Conservation (phyloP, 2,329 filamentous ascomycete genomes). For the Aspergillus amoenus region DNA sequence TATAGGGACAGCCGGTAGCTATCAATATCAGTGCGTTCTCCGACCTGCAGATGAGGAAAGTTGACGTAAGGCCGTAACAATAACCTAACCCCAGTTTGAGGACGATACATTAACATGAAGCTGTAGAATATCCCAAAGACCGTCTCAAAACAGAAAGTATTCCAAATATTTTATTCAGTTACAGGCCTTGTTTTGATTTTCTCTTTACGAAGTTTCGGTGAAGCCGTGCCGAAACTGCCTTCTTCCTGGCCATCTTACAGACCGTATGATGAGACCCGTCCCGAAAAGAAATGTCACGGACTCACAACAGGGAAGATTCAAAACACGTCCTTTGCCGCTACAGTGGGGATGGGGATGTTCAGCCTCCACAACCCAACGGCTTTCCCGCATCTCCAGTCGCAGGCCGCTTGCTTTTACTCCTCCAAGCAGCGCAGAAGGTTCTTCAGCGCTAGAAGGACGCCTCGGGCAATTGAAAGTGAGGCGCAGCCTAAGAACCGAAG, state of each 20-base stretch:
- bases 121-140: no score
- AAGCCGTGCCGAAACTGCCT: neutral
- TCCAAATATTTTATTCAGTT: neutral
- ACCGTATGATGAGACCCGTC: neutral
- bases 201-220: neutral
- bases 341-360: neutral
- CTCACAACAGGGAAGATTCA: neutral
- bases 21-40: no score
- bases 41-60: no score
- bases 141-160: neutral
- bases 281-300: neutral
- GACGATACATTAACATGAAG: no score
- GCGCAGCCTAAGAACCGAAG: neutral
- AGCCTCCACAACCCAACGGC: neutral
- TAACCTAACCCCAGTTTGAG: no score
- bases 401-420: neutral
- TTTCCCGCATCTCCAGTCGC: neutral
- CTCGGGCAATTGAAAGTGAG: neutral
- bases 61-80: no score
- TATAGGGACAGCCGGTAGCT: no score
- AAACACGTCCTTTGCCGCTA: neutral
- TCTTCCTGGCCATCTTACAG: neutral
- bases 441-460: neutral
- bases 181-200: no score
- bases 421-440: neutral